Evolutionary conservation across 805 yeast genomes (phyloP).

Genomic region (Yamadazyma sp.): DNA sequence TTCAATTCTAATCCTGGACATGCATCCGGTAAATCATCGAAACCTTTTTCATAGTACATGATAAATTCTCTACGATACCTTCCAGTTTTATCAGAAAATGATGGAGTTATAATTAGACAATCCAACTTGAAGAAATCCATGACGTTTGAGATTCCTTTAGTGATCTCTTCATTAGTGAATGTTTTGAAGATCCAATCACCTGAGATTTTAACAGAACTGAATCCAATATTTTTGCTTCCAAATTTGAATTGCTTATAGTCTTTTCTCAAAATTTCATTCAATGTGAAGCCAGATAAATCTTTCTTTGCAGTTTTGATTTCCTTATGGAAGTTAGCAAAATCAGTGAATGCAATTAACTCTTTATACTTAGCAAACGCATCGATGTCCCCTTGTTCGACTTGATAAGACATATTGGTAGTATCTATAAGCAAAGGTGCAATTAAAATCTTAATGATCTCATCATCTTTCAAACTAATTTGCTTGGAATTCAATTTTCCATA

Average conservation of each 20-base stretch:
- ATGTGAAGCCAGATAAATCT: constrained; percentile 57
- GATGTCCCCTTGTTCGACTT: constrained; percentile 60
- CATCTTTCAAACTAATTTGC: constrained; percentile 14
- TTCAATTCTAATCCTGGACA: constrained; percentile 21
- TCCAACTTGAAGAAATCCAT: constrained; percentile 22
- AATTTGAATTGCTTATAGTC: constrained; percentile 77
- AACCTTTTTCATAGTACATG: neutral
- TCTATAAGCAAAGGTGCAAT: constrained; percentile 74
- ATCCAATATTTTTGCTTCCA: constrained; percentile 53
- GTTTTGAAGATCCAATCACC: constrained; percentile 47
- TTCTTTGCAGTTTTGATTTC: constrained; percentile 49
- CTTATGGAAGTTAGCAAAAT: constrained; percentile 6
- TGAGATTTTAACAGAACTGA: constrained; percentile 70
- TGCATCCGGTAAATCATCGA: neutral
- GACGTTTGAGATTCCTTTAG: constrained; percentile 19
- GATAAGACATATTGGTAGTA: constrained; percentile 63
- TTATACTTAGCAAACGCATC: constrained; percentile 41
- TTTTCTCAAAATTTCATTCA: constrained; percentile 65
- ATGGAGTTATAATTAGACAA: constrained; percentile 34
- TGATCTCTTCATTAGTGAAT: constrained; percentile 22
- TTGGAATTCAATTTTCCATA: constrained; percentile 18
- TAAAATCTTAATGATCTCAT: constrained; percentile 44
- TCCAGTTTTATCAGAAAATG: constrained; percentile 32
- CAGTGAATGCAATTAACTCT: neutral
- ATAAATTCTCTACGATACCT: constrained; percentile 18